phyloP scores from a whole-genome alignment of 139 green algal genomes.

The Limnomonas spitsbergensis region DNA sequence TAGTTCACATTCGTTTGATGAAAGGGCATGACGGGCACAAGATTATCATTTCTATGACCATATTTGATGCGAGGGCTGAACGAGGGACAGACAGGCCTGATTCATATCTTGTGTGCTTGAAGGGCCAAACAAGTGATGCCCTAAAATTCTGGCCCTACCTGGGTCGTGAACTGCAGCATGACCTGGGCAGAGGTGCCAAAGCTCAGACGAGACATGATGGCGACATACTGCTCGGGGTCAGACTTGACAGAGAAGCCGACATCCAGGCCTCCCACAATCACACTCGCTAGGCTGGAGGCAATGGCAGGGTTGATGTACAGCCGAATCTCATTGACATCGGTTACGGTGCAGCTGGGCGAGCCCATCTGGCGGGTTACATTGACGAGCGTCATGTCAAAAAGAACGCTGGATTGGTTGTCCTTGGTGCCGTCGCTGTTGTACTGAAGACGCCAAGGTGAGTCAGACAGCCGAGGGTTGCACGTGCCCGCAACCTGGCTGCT shows the following conservation, averaged over 20 bases:
- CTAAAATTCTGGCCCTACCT: too few species aligned
- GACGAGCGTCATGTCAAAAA: background rate
- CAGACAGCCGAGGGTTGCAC: background rate
- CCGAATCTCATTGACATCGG: background rate
- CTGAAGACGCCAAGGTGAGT: background rate
- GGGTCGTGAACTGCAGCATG: background rate
- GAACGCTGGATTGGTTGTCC: background rate
- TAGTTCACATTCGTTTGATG: too few species aligned
- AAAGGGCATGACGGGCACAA: too few species aligned
- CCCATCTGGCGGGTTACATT: background rate
- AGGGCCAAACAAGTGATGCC: too few species aligned
- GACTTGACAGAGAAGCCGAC: background rate
- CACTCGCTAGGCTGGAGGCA: background rate
- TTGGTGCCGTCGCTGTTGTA: background rate
- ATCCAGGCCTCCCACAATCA: background rate
- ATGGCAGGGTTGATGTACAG: conserved; percentile 4
- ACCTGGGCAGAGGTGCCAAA: background rate
- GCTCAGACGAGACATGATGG: background rate
- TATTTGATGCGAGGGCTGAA: too few species aligned
- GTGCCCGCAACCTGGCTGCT: conserved; percentile 7
- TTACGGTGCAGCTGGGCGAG: background rate
- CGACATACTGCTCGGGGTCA: background rate
- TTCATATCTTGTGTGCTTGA: too few species aligned
- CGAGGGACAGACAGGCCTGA: too few species aligned
- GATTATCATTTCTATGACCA: too few species aligned